Conservation (phyloP, 164 flowering plant species). For the Sextonia rubra region DNA sequence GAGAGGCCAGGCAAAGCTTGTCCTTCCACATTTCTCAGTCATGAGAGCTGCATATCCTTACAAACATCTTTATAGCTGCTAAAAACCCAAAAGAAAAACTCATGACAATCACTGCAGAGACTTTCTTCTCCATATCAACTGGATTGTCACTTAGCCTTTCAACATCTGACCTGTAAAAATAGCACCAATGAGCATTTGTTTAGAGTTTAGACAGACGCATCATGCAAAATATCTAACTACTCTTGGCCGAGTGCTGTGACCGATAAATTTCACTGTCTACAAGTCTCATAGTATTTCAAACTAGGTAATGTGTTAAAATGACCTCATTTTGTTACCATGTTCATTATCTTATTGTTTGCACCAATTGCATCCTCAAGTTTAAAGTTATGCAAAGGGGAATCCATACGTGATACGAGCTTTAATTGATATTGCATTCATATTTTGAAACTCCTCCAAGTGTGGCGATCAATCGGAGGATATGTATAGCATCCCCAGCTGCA, state of each 20-base stretch:
- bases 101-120: slow-evolving; percentile 45
- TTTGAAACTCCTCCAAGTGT: no score
- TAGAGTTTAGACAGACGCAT: not conserved
- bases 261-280: not conserved
- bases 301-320: no score
- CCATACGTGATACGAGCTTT: not conserved
- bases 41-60: slow-evolving; percentile 35
- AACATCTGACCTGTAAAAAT: slow-evolving; percentile 59
- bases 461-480: not conserved
- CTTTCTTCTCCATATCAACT: slow-evolving; percentile 61
- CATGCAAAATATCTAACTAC: not conserved
- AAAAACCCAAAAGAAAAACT: slow-evolving; percentile 51
- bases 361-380: not conserved
- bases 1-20: slow-evolving; percentile 47
- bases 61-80: slow-evolving; percentile 38
- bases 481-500: not conserved
- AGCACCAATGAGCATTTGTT: not conserved
- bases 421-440: not conserved
- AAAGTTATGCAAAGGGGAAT: not conserved
- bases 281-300: no score
- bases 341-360: not conserved
- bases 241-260: not conserved
- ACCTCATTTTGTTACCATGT: not conserved
- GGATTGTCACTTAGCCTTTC: slow-evolving; percentile 47
- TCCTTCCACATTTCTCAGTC: slow-evolving; percentile 59